Conservation (phyloP, 2,329 filamentous ascomycete genomes). For the Xylariaceae sp. region DNA sequence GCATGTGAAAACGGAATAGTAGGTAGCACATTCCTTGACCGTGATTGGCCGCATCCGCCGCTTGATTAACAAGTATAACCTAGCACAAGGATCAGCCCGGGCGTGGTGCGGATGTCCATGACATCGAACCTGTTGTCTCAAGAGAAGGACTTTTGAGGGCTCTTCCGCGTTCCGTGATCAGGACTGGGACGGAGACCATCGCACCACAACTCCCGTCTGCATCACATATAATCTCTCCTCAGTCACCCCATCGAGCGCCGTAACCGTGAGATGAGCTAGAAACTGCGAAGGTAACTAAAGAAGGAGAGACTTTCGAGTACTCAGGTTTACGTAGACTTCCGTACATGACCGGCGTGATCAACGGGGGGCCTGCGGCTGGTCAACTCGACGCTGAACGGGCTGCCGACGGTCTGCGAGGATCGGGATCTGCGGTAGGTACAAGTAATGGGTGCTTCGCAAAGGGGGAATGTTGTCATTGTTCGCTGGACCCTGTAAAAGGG, state of each 20-base stretch:
- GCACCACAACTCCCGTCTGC: constrained; percentile 26
- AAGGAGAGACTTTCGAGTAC: constrained; percentile 14
- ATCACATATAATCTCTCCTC: constrained; percentile 24
- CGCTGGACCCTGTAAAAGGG: neutral
- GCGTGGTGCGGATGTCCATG: constrained; percentile 30
- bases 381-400: constrained; percentile 28
- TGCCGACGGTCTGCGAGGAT: constrained; percentile 27
- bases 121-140: constrained; percentile 22
- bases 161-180: constrained; percentile 32
- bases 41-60: constrained; percentile 27
- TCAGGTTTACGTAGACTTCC: constrained; percentile 25
- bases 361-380: constrained; percentile 29
- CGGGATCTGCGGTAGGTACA: constrained; percentile 28
- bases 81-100: constrained; percentile 19
- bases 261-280: constrained; percentile 18
- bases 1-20: neutral
- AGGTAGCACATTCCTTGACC: constrained; percentile 10
- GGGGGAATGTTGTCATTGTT: constrained; percentile 28
- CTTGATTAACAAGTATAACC: constrained; percentile 31
- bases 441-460: constrained; percentile 18
- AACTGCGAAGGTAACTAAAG: constrained; percentile 21
- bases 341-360: constrained; percentile 29
- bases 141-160: constrained; percentile 31
- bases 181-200: constrained; percentile 32
- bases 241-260: constrained; percentile 19